phyloP scores from a whole-genome alignment of 192 early-diverging fungal genomes.

The Backusella psychrophila region DNA sequence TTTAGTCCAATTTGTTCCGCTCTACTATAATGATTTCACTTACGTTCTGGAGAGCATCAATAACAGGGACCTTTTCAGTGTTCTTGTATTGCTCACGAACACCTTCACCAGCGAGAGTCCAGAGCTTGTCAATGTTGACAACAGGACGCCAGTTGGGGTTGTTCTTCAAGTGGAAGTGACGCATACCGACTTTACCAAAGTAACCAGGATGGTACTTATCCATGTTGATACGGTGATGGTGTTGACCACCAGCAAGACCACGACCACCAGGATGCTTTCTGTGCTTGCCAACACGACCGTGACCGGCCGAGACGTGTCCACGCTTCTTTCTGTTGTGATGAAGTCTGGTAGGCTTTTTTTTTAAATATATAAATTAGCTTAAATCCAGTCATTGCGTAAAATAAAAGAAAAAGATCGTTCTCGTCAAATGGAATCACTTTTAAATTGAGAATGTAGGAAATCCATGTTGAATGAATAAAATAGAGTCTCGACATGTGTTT shows the following conservation, averaged over 20 bases:
- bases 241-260: constrained; percentile 99
- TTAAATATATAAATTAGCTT: neutral
- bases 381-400: neutral
- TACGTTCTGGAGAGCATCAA: constrained; percentile 72
- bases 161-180: constrained; percentile 95
- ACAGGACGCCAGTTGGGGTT: constrained; percentile 84
- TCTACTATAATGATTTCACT: neutral
- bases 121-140: constrained; percentile 94
- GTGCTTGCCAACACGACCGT: constrained; percentile 99
- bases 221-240: constrained; percentile 99
- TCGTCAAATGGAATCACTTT: neutral
- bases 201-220: constrained; percentile 99
- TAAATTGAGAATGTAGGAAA: neutral
- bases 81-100: constrained; percentile 79
- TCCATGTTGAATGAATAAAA: neutral
- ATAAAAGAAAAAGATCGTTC: neutral
- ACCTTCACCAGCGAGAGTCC: constrained; percentile 87
- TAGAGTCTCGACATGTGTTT: too few species aligned
- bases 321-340: constrained; percentile 94
- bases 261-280: constrained; percentile 99
- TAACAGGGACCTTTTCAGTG: constrained; percentile 89
- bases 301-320: constrained; percentile 99
- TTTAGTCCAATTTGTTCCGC: constrained; percentile 8
- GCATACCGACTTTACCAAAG: constrained; percentile 99
- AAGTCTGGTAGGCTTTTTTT: constrained; percentile 73